These are phyloP conservation scores for Penicillium crystallinum DNA, from an alignment of 495 filamentous ascomycete species.

Conservation along the genomic window DNA sequence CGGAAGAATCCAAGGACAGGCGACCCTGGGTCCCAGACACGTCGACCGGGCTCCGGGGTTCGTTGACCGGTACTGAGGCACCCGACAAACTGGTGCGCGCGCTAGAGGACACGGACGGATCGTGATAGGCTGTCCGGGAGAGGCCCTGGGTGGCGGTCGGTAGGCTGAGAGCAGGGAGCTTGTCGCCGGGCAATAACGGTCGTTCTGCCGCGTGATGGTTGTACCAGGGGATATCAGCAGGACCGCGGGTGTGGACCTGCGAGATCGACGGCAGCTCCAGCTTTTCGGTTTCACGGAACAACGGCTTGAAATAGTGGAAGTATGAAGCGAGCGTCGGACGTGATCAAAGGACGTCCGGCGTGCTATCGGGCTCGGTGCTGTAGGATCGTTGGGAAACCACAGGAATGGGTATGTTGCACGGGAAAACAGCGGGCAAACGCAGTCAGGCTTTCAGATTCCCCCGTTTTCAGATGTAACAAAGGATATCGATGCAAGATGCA, in stretches of 20 bases:
- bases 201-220: constrained; percentile 66
- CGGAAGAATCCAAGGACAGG: constrained; percentile 34
- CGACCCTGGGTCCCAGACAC: constrained; percentile 33
- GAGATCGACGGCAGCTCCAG: constrained; percentile 96
- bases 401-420: constrained; percentile 7
- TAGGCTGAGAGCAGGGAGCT: constrained; percentile 69
- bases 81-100: constrained; percentile 38
- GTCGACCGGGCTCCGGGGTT: constrained; percentile 35
- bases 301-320: constrained; percentile 33
- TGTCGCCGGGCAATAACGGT: constrained; percentile 66
- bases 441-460: neutral
- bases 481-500: constrained; percentile 29
- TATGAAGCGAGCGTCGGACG: constrained; percentile 24
- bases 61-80: constrained; percentile 26
- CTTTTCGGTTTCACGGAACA: constrained; percentile 71
- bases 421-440: neutral
- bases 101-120: constrained; percentile 24
- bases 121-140: constrained; percentile 47
- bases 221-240: constrained; percentile 72
- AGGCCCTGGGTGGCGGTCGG: constrained; percentile 57
- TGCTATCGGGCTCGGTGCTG: constrained; percentile 10
- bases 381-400: constrained; percentile 1
- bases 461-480: neutral
- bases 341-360: constrained; percentile 23
- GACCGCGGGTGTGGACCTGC: constrained; percentile 85